Evolutionary conservation across 257 asterid genomes (phyloP).

Genomic region (Salvia splendens): DNA sequence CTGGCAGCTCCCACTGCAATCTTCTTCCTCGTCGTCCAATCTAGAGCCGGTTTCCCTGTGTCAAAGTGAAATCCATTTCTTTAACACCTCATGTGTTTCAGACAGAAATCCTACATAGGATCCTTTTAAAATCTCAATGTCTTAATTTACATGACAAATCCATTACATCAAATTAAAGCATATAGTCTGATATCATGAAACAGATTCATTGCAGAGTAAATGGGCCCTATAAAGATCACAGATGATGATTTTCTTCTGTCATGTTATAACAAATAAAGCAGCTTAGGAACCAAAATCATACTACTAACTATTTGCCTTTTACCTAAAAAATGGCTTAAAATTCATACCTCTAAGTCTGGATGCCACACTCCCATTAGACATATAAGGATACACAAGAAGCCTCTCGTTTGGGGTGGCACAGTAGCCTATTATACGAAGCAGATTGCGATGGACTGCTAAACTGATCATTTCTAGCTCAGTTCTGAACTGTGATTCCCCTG

Average conservation of each 20-base stretch:
- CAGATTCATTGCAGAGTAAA: slow-evolving; percentile 36
- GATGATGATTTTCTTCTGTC: slow-evolving; percentile 33
- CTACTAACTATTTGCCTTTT: neutral
- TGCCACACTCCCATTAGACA: slow-evolving; percentile 95
- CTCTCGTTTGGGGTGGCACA: slow-evolving; percentile 72
- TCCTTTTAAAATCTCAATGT: neutral
- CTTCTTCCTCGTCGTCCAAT: slow-evolving; percentile 85
- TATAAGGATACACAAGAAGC: slow-evolving; percentile 90
- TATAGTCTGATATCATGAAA: slow-evolving; percentile 25
- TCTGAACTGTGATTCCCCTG: slow-evolving; percentile 83
- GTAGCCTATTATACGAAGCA: slow-evolving; percentile 78
- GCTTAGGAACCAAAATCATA: neutral
- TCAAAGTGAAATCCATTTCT: too few species aligned
- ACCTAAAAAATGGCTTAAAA: neutral
- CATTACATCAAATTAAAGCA: neutral
- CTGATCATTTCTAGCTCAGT: slow-evolving; percentile 88
- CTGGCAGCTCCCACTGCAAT: slow-evolving; percentile 92
- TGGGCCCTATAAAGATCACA: slow-evolving; percentile 37
- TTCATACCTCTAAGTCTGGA: slow-evolving; percentile 73
- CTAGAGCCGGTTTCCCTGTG: slow-evolving; percentile 74
- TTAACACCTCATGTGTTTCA: too few species aligned
- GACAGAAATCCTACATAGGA: neutral
- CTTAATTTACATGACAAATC: neutral
- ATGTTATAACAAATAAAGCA: slow-evolving; percentile 30
- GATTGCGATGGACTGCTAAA: slow-evolving; percentile 86